Conservation (phyloP, 805 yeast species). For the Candida ficus region DNA sequence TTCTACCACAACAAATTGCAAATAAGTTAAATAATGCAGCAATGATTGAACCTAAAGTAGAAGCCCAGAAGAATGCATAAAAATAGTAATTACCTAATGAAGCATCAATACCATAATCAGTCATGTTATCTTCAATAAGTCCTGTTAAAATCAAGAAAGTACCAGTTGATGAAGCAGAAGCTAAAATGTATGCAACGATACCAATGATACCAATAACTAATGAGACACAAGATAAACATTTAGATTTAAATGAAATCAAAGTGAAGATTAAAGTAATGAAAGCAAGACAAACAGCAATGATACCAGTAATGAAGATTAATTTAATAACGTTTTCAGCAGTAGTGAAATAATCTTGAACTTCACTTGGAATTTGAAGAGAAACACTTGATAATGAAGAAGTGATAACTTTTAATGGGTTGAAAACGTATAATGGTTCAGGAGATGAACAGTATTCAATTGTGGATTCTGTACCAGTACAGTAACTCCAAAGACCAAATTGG, state of each 20-base stretch:
- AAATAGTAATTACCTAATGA: conserved; percentile 40
- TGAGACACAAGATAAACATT: conserved; percentile 40
- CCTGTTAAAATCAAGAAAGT: conserved; percentile 44
- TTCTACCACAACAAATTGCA: conserved; percentile 38
- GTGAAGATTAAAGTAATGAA: conserved; percentile 38
- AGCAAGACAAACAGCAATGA: conserved; percentile 43
- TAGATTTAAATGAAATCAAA: conserved; percentile 40
- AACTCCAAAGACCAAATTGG: conserved; percentile 60
- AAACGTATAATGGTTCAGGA: conserved; percentile 49
- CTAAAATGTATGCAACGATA: conserved; percentile 31
- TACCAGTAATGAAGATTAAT: conserved; percentile 54
- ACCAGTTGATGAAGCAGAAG: conserved; percentile 60
- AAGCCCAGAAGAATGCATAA: conserved; percentile 62
- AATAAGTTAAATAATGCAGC: conserved; percentile 30
- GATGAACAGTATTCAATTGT: conserved; percentile 43
- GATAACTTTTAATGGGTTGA: conserved; percentile 44
- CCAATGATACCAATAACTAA: conserved; percentile 40
- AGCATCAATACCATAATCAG: conserved; percentile 51
- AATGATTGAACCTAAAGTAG: conserved; percentile 42
- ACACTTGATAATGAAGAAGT: conserved; percentile 20
- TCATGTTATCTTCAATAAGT: conserved; percentile 44
- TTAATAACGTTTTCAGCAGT: conserved; percentile 43
- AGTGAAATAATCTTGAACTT: conserved; percentile 40
- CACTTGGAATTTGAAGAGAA: conserved; percentile 43
- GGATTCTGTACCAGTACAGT: conserved; percentile 45